A percentile compares a stretch with the other conserved stretches of the same genome.
Evolutionary conservation across 2,329 filamentous ascomycete species (phyloP).

Genomic region (Blastomyces parvus): DNA sequence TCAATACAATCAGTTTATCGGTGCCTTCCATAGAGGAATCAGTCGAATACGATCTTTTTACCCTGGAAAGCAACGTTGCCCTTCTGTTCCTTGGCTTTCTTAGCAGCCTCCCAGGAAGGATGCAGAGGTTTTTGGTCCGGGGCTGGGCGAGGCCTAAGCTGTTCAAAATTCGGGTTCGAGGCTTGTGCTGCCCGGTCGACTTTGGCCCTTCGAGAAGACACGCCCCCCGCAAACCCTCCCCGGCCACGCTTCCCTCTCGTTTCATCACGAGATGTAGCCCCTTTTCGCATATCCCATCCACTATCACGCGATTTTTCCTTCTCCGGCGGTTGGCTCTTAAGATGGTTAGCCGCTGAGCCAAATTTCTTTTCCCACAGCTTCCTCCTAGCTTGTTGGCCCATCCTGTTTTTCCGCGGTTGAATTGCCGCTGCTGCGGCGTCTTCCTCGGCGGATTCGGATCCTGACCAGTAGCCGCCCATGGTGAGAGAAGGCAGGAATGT

Average conservation of each 20-base stretch:
- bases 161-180: background rate
- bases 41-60: constrained; percentile 57
- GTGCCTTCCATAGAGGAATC: constrained; percentile 9
- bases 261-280: constrained; percentile 37
- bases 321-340: constrained; percentile 36
- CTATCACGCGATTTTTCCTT: constrained; percentile 35
- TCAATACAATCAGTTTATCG: background rate
- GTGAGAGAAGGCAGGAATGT: constrained; percentile 53
- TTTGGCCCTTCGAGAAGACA: background rate
- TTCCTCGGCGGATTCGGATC: constrained; percentile 48
- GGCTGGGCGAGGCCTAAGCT: constrained; percentile 16
- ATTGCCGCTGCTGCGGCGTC: constrained; percentile 29
- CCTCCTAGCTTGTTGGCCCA: constrained; percentile 53
- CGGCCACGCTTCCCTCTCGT: constrained; percentile 20
- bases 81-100: constrained; percentile 46
- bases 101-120: constrained; percentile 57
- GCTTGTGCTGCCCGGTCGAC: background rate
- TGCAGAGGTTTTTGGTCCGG: constrained; percentile 47
- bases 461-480: constrained; percentile 54
- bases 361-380: constrained; percentile 55
- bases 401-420: constrained; percentile 48
- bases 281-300: constrained; percentile 51
- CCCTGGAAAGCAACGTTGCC: constrained; percentile 45
- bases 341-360: constrained; percentile 49
- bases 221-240: constrained; percentile 15